Evolutionary conservation across 129 eudicot species (phyloP).

Genomic region (Helianthus tuberosus): DNA sequence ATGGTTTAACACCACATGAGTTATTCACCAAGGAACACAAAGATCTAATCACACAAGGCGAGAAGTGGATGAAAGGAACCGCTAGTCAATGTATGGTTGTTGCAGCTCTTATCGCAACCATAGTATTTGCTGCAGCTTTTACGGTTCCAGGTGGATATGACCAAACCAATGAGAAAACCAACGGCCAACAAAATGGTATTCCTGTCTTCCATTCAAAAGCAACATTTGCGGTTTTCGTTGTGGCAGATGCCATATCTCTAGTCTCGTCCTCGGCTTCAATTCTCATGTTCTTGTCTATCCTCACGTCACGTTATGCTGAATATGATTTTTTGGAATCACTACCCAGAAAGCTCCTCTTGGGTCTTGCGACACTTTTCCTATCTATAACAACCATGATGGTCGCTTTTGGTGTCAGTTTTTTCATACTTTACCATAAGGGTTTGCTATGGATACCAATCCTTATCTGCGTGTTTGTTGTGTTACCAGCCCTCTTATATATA

Average conservation of each 20-base stretch:
- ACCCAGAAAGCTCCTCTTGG: neutral
- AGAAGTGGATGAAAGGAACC: conserved; percentile 10
- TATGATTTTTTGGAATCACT: neutral
- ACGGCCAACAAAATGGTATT: neutral
- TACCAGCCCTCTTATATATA: too few species aligned
- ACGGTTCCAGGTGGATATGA: conserved; percentile 11
- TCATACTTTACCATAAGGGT: too few species aligned
- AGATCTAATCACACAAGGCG: neutral
- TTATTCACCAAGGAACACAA: too few species aligned
- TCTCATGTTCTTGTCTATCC: conserved; percentile 26
- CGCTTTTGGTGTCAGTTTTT: too few species aligned
- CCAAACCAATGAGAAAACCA: too few species aligned
- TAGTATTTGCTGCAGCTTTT: conserved; percentile 16
- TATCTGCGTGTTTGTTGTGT: too few species aligned
- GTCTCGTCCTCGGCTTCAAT: conserved; percentile 20
- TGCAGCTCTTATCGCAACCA: conserved; percentile 10
- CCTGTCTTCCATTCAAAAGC: neutral
- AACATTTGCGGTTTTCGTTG: neutral
- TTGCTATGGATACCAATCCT: too few species aligned
- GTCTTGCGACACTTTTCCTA: too few species aligned
- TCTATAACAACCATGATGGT: too few species aligned
- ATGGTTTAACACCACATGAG: conserved; percentile 12
- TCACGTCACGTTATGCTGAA: conserved; percentile 16
- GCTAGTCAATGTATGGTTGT: conserved; percentile 12
- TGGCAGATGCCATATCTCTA: conserved; percentile 4